Percentiles rank a stretch among this genome's conserved stretches.
These are phyloP conservation scores for Ilex aquifolium DNA, from an alignment of 257 asterid genomes.

Conservation along the genomic window DNA sequence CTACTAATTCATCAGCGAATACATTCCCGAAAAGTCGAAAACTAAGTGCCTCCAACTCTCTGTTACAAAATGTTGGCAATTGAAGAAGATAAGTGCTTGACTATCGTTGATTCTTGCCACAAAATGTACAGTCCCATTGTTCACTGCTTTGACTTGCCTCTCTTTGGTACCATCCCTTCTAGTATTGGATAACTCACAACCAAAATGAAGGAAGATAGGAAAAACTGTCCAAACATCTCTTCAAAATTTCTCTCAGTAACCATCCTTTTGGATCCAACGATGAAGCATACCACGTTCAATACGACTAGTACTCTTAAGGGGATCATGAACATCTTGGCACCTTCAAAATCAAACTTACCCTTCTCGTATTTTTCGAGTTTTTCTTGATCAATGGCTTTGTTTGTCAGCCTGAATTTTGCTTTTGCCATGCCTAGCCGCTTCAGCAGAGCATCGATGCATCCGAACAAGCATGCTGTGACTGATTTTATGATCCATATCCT, in stretches of 20 bases:
- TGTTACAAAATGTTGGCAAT: too few species aligned
- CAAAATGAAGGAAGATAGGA: conserved; percentile 45
- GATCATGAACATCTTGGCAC: conserved; percentile 62
- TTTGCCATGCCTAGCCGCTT: conserved; percentile 35
- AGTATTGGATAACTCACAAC: conserved; percentile 59
- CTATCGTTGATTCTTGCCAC: too few species aligned
- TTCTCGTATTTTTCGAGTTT: conserved; percentile 51
- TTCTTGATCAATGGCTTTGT: conserved; percentile 55
- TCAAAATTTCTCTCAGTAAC: conserved; percentile 26
- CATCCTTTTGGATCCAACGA: conserved; percentile 47
- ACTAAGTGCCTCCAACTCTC: too few species aligned
- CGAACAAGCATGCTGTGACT: conserved; percentile 55
- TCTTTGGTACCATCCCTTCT: conserved; percentile 51
- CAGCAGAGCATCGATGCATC: conserved; percentile 41
- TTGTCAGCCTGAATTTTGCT: conserved; percentile 53
- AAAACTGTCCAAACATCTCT: conserved; percentile 69
- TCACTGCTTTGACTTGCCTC: conserved; percentile 29
- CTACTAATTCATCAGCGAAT: too few species aligned
- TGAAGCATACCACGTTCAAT: conserved; percentile 50
- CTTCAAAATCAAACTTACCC: conserved; percentile 57
- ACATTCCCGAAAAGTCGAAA: too few species aligned
- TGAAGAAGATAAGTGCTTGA: too few species aligned
- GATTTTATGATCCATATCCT: conserved; percentile 45
- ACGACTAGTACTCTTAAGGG: conserved; percentile 59
- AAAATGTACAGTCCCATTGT: too few species aligned